Conservation (phyloP, 192 early-diverging fungal species). For the Entomortierella lignicola region DNA sequence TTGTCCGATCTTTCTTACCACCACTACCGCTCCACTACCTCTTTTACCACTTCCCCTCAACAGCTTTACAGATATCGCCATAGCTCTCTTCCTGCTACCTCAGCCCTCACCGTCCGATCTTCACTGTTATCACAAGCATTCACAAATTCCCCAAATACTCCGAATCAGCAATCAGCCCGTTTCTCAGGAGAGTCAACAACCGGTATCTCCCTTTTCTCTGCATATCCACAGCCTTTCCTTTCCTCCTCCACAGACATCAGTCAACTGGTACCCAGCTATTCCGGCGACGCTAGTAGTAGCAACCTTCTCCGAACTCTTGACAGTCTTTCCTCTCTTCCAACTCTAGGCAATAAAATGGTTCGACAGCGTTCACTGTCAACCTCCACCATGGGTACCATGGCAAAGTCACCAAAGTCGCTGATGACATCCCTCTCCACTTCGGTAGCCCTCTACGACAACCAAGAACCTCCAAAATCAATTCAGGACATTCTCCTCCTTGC, state of each 20-base stretch:
- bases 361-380: constrained; percentile 43
- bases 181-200: background rate
- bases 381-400: constrained; percentile 21
- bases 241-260: background rate
- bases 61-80: too few species aligned
- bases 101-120: background rate
- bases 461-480: constrained; percentile 30
- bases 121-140: background rate
- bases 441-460: constrained; percentile 18
- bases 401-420: constrained; percentile 20
- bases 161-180: background rate
- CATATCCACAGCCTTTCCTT: background rate
- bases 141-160: background rate
- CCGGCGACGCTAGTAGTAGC: background rate
- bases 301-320: background rate
- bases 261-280: background rate
- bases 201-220: background rate
- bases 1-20: background rate
- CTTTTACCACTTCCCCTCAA: background rate
- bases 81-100: background rate
- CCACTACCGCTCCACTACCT: background rate
- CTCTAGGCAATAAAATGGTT: constrained; percentile 14
- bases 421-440: constrained; percentile 27
- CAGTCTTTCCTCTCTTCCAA: background rate
- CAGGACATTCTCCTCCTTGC: constrained; percentile 51